A percentile compares a stretch with the other conserved stretches of the same genome.
phyloP scores from a whole-genome alignment of 2,329 filamentous ascomycete species.

The Diaporthe sp. region DNA sequence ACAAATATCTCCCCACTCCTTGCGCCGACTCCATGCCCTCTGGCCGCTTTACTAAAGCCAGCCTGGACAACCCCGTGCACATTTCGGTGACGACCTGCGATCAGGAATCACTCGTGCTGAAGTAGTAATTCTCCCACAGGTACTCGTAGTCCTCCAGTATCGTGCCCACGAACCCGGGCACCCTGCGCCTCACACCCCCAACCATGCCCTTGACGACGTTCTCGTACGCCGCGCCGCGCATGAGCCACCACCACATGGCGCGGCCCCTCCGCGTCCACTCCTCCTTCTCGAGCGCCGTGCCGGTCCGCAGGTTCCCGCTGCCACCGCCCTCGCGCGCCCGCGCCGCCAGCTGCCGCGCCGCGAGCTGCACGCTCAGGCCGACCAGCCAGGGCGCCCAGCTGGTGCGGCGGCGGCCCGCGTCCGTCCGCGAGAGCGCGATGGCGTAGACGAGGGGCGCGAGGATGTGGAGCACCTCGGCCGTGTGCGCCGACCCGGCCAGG shows the following conservation, averaged over 20 bases:
- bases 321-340: constrained; percentile 16
- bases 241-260: constrained; percentile 94
- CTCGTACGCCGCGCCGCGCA: constrained; percentile 98
- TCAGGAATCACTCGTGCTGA: constrained; percentile 68
- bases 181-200: constrained; percentile 78
- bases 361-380: constrained; percentile 87
- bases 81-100: background rate
- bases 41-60: background rate
- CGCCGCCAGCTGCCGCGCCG: constrained; percentile 80
- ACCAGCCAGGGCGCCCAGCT: constrained; percentile 95
- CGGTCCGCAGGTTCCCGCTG: constrained; percentile 73
- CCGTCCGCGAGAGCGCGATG: constrained; percentile 80
- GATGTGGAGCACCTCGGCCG: constrained; percentile 93
- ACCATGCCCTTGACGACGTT: constrained; percentile 86
- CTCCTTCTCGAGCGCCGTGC: constrained; percentile 89
- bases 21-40: background rate
- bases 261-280: constrained; percentile 91
- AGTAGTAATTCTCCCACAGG: constrained; percentile 98
- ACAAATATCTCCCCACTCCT: background rate
- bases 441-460: constrained; percentile 91
- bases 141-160: constrained; percentile 97
- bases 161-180: constrained; percentile 85
- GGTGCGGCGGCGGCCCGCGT: constrained; percentile 60
- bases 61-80: background rate
- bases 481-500: constrained; percentile 78